Percentiles rank a stretch among this genome's conserved stretches.
Evolutionary conservation across 495 filamentous ascomycete genomes (phyloP).

Genomic region (Aspergillus homomorphus): DNA sequence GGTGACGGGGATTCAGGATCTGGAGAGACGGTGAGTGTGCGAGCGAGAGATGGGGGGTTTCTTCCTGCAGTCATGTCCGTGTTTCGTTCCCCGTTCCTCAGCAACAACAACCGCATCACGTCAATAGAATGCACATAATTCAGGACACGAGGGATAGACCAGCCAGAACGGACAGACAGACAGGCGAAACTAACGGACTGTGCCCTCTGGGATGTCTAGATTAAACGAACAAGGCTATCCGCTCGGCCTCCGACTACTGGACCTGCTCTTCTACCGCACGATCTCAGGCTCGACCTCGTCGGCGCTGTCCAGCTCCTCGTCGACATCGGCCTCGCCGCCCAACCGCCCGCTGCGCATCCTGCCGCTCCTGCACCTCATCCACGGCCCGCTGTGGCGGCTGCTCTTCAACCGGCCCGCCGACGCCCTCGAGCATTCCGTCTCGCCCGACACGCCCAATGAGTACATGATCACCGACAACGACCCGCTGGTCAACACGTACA

Average conservation of each 20-base stretch:
- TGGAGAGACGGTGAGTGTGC: constrained; percentile 76
- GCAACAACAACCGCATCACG: no score
- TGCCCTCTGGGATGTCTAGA: constrained; percentile 37
- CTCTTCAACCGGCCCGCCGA: constrained; percentile 89
- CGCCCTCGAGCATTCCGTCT: constrained; percentile 83
- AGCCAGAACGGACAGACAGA: no score
- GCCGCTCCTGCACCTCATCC: constrained; percentile 89
- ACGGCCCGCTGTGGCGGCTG: constrained; percentile 83
- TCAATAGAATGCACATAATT: no score
- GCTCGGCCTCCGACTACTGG: constrained; percentile 88
- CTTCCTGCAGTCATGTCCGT: no score
- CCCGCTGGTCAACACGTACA: constrained; percentile 88
- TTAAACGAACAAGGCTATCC: constrained; percentile 94
- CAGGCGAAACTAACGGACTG: not conserved
- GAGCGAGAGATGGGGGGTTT: no score
- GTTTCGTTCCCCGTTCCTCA: no score
- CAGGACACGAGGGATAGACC: not conserved
- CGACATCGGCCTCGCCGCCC: constrained; percentile 59
- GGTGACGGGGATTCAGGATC: constrained; percentile 86
- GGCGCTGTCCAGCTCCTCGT: constrained; percentile 73
- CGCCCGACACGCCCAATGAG: constrained; percentile 76
- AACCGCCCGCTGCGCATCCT: constrained; percentile 84
- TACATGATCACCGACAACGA: constrained; percentile 99
- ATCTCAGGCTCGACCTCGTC: constrained; percentile 65
- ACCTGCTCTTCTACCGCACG: constrained; percentile 76